phyloP scores from a whole-genome alignment of 805 yeast genomes.

The Teunomyces kruisii region DNA sequence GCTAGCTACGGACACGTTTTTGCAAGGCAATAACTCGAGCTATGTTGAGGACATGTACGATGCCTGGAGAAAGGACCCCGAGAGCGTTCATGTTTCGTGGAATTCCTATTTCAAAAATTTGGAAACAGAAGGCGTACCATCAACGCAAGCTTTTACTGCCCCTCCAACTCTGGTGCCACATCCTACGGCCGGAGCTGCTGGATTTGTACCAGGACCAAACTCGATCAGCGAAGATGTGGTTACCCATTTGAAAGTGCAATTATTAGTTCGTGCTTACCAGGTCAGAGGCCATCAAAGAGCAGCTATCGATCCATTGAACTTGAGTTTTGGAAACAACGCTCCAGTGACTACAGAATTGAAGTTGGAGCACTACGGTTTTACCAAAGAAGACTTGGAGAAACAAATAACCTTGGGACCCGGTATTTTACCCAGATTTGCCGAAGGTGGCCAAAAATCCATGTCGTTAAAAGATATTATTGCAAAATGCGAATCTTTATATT shows the following conservation, averaged over 20 bases:
- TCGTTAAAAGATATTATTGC: constrained; percentile 75
- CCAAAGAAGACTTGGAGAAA: constrained; percentile 78
- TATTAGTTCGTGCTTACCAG: constrained; percentile 96
- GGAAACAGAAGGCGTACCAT: constrained; percentile 63
- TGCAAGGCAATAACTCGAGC: constrained; percentile 80
- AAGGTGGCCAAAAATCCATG: constrained; percentile 59
- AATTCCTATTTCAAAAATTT: constrained; percentile 92
- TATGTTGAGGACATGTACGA: constrained; percentile 97
- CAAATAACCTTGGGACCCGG: constrained; percentile 95
- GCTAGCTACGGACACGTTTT: constrained; percentile 52
- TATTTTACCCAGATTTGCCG: constrained; percentile 87
- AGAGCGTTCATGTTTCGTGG: constrained; percentile 93
- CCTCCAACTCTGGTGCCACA: constrained; percentile 89
- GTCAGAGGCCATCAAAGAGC: constrained; percentile 98
- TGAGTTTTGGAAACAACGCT: constrained; percentile 74
- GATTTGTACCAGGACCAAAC: constrained; percentile 52
- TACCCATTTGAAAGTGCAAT: constrained; percentile 90
- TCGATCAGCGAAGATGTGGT: constrained; percentile 63
- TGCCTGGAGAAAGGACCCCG: constrained; percentile 90
- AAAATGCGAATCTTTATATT: constrained; percentile 80
- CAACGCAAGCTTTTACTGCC: constrained; percentile 79
- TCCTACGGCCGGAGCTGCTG: constrained; percentile 71
- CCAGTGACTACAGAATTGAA: constrained; percentile 82
- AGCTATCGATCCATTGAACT: constrained; percentile 89
- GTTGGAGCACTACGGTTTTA: constrained; percentile 87